Evolutionary conservation across 805 yeast genomes (phyloP), one percentile per base, ranked within the genome.

Genomic region (Kazachstania psychrophila): DNA sequence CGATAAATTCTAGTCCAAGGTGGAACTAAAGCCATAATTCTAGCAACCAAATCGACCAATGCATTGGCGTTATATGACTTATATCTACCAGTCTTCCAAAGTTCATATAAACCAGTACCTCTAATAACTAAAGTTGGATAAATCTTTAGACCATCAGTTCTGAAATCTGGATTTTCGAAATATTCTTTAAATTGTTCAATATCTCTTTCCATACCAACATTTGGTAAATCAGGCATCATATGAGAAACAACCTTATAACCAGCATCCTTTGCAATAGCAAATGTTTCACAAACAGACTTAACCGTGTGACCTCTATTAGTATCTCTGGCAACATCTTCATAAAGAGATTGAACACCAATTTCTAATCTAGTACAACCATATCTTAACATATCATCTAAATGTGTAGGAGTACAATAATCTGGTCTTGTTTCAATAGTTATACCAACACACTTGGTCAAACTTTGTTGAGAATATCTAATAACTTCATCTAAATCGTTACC

Each of bases 221-320:
- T 92, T 13, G 98, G 98, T 51, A 92, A 69, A 67, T 92, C 98
- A 12, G 98, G 98, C 98, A 92, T 92, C 98, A 92, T 92, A 64
- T 92, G 98, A 46, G 94, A 79, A 17, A 92, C 98, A 37, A 92
- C 95, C 58, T 92, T 92, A 62, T 88, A 92, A 11, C 98, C 98
- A 1, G 98, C 89, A 61, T 92, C 98, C 58, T 92, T 92, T n/a
- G 97, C 94, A 31, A 82, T 75, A 1, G 85, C 84, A 66, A 92
- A 92, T 0, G 97, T 92, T 55, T 89, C 94, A 61, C 96, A 84
- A 8, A 92, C 98, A 2, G 97, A 77, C 58, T 79, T 81, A 16
- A 92, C 98, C 0, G 98, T 92, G 55, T 92, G 98, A 3, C 98
- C 98, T 62, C 98, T 76, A 58, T 92, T 92, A 3, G 98, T 87